phyloP scores from a whole-genome alignment of 768 basidiomycete genomes.

The Russula virescens region DNA sequence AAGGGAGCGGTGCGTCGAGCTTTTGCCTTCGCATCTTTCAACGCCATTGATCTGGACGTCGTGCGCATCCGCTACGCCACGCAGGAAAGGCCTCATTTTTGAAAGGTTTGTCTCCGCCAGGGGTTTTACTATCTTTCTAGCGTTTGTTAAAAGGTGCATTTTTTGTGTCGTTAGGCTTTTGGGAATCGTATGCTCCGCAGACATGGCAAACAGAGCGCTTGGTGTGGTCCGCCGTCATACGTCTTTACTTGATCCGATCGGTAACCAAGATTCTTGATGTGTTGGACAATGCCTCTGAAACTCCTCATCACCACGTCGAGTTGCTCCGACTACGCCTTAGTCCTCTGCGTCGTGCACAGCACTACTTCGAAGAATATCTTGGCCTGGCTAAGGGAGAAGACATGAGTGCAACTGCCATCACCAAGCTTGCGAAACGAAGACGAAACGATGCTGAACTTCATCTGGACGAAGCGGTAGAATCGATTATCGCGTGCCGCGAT shows the following conservation, averaged over 20 bases:
- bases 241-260: slow-evolving; percentile 47
- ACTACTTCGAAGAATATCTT: slow-evolving; percentile 1
- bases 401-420: slow-evolving; percentile 22
- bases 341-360: slow-evolving; percentile 32
- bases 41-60: background rate
- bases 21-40: background rate
- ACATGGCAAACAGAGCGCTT: slow-evolving; percentile 57
- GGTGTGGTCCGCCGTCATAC: slow-evolving; percentile 72
- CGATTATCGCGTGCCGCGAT: slow-evolving; percentile 53
- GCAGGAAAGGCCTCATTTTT: background rate
- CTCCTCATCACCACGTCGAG: background rate
- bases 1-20: background rate
- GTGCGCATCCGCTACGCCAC: no score
- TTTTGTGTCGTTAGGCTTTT: background rate
- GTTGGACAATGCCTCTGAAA: slow-evolving; percentile 27
- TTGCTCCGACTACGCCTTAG: slow-evolving; percentile 21
- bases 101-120: background rate
- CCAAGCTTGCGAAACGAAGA: slow-evolving; percentile 19
- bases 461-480: slow-evolving; percentile 48
- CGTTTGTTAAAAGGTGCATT: background rate
- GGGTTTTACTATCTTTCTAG: no score
- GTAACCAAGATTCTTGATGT: slow-evolving; percentile 37
- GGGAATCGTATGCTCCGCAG: background rate
- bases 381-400: slow-evolving; percentile 4
- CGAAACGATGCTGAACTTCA: no score